These are phyloP conservation scores for Alopecurus myosuroides DNA, from an alignment of 176 grass and related monocot species.

Conservation along the genomic window DNA sequence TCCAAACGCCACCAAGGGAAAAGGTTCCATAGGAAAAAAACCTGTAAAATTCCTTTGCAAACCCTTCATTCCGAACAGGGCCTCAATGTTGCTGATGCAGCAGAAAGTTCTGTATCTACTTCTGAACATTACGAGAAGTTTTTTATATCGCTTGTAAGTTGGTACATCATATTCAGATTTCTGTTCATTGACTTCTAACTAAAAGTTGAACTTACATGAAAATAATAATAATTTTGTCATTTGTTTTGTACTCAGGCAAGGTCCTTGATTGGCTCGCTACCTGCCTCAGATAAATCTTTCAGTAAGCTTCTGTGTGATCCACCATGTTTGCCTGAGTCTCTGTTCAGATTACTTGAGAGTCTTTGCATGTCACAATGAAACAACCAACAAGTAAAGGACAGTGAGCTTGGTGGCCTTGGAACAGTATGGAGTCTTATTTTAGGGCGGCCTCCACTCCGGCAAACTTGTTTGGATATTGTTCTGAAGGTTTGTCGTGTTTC, in stretches of 20 bases:
- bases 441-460: slow-evolving; percentile 62
- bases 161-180: slow-evolving; percentile 19
- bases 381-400: slow-evolving; percentile 52
- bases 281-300: slow-evolving; percentile 93
- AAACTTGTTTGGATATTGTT: slow-evolving; percentile 84
- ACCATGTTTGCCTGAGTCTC: slow-evolving; percentile 66
- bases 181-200: slow-evolving; percentile 3
- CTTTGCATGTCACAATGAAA: slow-evolving; percentile 67
- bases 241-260: slow-evolving; percentile 53
- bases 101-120: slow-evolving; percentile 38
- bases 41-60: too few relatives aligned
- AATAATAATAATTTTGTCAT: neutral
- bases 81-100: slow-evolving; percentile 27
- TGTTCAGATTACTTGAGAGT: slow-evolving; percentile 75
- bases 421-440: slow-evolving; percentile 93
- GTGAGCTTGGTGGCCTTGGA: slow-evolving; percentile 68
- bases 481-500: slow-evolving; percentile 70
- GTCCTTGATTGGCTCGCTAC: slow-evolving; percentile 73
- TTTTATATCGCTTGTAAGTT: slow-evolving; percentile 87
- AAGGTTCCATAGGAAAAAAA: too few relatives aligned
- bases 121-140: slow-evolving; percentile 82
- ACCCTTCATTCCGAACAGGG: too few relatives aligned
- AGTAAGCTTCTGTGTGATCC: slow-evolving; percentile 82
- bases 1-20: too few relatives aligned
- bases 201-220: neutral